A percentile compares a stretch with the other conserved stretches of the same genome.
Evolutionary conservation across 2,329 filamentous ascomycete species (phyloP).

Genomic region (Leptosphaerulina australis): DNA sequence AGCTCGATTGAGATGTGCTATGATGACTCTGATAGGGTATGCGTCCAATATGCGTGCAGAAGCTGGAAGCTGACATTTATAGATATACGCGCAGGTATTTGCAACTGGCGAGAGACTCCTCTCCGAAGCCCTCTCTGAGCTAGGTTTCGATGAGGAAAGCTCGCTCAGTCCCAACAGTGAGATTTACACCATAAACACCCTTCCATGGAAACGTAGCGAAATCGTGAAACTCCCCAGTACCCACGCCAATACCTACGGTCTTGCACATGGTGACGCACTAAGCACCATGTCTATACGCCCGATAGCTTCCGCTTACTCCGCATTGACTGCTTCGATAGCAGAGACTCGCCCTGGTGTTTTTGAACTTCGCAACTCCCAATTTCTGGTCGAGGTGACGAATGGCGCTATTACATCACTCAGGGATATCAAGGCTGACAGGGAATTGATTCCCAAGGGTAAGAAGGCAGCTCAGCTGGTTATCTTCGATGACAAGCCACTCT

Average conservation of each 20-base stretch:
- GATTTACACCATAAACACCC: conserved; percentile 76
- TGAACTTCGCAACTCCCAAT: conserved; percentile 77
- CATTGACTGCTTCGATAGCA: conserved; percentile 53
- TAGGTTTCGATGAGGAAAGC: conserved; percentile 65
- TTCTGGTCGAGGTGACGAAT: conserved; percentile 72
- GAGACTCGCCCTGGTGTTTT: conserved; percentile 68
- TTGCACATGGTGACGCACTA: conserved; percentile 54
- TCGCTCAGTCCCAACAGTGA: conserved; percentile 51
- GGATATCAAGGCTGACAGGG: conserved; percentile 73
- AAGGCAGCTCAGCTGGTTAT: conserved; percentile 92
- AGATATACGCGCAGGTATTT: conserved; percentile 82
- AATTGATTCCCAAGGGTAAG: conserved; percentile 72
- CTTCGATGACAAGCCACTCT: conserved; percentile 95
- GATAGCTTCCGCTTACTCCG: conserved; percentile 33
- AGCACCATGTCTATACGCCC: conserved; percentile 50
- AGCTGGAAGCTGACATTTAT: conserved; percentile 24
- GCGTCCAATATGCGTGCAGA: not conserved
- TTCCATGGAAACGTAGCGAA: conserved; percentile 83
- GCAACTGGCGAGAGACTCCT: conserved; percentile 74
- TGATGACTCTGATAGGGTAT: conserved; percentile 82
- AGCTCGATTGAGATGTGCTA: conserved; percentile 98
- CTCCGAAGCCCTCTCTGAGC: conserved; percentile 68
- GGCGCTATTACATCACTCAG: conserved; percentile 85
- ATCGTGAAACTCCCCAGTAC: conserved; percentile 66
- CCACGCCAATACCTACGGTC: conserved; percentile 43